These are phyloP conservation scores for Hygrophoropsis aurantiaca DNA, from an alignment of 768 basidiomycete species.

Conservation along the genomic window DNA sequence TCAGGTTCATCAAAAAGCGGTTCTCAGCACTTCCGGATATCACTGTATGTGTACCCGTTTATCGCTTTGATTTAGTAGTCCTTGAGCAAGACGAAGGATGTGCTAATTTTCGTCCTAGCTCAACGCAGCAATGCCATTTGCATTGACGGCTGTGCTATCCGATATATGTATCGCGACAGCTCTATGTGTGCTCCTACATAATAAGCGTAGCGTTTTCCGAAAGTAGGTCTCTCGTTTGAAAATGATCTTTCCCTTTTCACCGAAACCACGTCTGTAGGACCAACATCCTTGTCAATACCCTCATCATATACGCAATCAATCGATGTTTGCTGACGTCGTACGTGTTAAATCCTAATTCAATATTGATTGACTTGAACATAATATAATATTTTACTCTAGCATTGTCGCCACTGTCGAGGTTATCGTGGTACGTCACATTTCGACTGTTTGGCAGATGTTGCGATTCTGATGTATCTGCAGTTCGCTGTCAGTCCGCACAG, in stretches of 20 bases:
- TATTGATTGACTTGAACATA: not conserved
- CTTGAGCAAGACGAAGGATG: no score
- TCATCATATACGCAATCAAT: constrained; percentile 51
- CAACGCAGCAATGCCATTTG: constrained; percentile 44
- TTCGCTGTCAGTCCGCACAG: constrained; percentile 42
- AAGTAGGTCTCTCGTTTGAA: constrained; percentile 19
- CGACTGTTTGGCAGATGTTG: not conserved
- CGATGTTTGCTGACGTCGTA: constrained; percentile 50
- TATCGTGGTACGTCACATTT: constrained; percentile 13
- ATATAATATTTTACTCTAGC: constrained; percentile 6
- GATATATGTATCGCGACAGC: constrained; percentile 44
- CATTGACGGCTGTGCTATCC: constrained; percentile 41
- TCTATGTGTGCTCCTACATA: constrained; percentile 41
- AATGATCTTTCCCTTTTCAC: no score
- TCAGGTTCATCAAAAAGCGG: constrained; percentile 38
- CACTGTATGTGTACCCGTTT: constrained; percentile 31
- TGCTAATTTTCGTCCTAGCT: constrained; percentile 22
- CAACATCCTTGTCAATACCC: constrained; percentile 38
- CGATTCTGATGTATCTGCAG: constrained; percentile 13
- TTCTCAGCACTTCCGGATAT: constrained; percentile 37
- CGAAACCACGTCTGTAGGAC: no score
- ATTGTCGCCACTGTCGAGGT: constrained; percentile 20
- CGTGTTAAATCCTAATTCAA: constrained; percentile 11
- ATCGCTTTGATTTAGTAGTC: no score
- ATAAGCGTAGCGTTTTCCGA: constrained; percentile 36